These are phyloP conservation scores for Geranomyces variabilis DNA, from an alignment of 192 early-diverging fungal genomes.

Conservation along the genomic window DNA sequence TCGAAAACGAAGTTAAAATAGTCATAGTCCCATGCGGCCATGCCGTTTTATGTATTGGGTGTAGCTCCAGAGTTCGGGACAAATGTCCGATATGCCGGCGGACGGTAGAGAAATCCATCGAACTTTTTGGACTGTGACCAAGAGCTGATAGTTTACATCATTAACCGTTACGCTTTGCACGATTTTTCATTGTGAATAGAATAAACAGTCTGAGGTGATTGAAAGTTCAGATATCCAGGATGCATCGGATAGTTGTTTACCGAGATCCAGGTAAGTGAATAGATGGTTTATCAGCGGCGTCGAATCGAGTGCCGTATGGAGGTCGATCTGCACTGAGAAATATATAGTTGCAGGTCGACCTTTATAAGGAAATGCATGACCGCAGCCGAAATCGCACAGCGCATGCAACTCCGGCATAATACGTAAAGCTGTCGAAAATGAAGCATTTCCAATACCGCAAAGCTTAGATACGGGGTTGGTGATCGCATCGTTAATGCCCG, in stretches of 20 bases:
- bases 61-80: slow-evolving; percentile 5
- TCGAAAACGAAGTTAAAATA: neutral
- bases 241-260: slow-evolving; percentile 4
- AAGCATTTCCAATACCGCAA: no score
- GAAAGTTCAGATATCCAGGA: slow-evolving; percentile 1
- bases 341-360: no score
- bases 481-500: no score
- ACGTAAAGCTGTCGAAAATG: no score
- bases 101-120: slow-evolving; percentile 1
- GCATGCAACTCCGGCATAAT: no score
- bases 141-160: slow-evolving; percentile 2
- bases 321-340: no score
- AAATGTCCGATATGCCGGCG: neutral
- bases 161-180: neutral
- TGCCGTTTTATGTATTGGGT: slow-evolving; percentile 1
- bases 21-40: slow-evolving; percentile 5
- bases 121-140: slow-evolving; percentile 3
- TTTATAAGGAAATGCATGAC: no score
- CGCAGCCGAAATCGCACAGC: no score
- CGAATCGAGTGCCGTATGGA: no score
- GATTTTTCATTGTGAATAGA: slow-evolving; percentile 5
- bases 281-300: slow-evolving; percentile 10
- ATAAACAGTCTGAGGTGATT: neutral
- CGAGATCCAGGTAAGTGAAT: slow-evolving; percentile 10
- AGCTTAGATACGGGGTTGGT: no score